phyloP scores from a whole-genome alignment of 768 basidiomycete genomes.

The Mycena polygramma region DNA sequence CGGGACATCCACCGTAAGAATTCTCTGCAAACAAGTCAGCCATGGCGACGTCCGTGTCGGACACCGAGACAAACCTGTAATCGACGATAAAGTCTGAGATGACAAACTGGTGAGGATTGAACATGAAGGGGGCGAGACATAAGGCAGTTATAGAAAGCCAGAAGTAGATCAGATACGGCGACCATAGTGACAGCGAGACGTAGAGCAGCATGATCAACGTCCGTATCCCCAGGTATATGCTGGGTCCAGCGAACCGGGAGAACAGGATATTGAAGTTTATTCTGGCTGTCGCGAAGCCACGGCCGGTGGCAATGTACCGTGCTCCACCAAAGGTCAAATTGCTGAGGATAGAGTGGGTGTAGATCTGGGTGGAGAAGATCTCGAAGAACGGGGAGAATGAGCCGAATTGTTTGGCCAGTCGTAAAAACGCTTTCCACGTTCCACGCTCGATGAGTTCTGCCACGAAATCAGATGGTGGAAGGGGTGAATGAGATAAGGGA shows the following conservation, averaged over 20 bases:
- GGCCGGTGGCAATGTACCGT: constrained; percentile 97
- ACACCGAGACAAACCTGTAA: constrained; percentile 72
- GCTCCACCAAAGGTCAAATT: constrained; percentile 99
- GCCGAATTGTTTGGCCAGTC: constrained; percentile 93
- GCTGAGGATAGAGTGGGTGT: constrained; percentile 96
- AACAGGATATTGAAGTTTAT: constrained; percentile 96
- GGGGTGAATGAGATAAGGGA: constrained; percentile 7
- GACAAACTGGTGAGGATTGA: constrained; percentile 99
- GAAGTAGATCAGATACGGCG: constrained; percentile 95
- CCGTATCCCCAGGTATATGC: constrained; percentile 97
- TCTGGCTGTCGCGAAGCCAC: constrained; percentile 97
- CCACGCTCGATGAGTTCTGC: constrained; percentile 96
- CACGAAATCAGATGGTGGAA: constrained; percentile 36
- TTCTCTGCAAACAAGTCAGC: constrained; percentile 67
- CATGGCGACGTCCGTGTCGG: not conserved
- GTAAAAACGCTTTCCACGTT: constrained; percentile 90
- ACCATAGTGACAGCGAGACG: constrained; percentile 93
- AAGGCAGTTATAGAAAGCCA: constrained; percentile 95
- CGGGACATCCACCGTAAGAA: constrained; percentile 99
- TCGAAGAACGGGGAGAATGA: constrained; percentile 97
- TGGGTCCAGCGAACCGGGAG: constrained; percentile 98
- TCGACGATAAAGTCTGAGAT: constrained; percentile 98
- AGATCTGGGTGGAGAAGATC: constrained; percentile 98
- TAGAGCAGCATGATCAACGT: constrained; percentile 94
- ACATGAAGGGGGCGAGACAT: constrained; percentile 96